A percentile compares a stretch with the other conserved stretches of the same genome.
These are phyloP conservation scores for Scedosporium dehoogii DNA, from an alignment of 2,329 filamentous ascomycete genomes.

Conservation along the genomic window DNA sequence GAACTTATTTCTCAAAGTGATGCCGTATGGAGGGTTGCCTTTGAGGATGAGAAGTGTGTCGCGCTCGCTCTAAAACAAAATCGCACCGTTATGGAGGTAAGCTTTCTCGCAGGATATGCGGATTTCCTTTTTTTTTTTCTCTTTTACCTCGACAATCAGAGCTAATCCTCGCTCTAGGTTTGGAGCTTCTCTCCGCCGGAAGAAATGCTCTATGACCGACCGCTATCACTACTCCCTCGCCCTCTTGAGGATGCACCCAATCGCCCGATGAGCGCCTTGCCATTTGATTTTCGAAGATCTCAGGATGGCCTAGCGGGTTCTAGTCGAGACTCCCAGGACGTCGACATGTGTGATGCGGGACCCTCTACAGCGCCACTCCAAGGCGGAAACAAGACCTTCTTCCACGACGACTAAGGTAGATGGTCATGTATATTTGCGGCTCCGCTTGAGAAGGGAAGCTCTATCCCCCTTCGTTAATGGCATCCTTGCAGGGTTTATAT, in stretches of 20 bases:
- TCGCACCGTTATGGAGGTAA: conserved; percentile 94
- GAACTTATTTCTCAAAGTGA: conserved; percentile 88
- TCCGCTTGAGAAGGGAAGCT: not conserved
- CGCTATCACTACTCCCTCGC: conserved; percentile 38
- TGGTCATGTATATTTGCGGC: not conserved
- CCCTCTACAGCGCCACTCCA: conserved; percentile 44
- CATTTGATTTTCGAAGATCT: conserved; percentile 30
- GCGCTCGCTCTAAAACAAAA: conserved; percentile 80
- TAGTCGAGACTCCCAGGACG: conserved; percentile 32
- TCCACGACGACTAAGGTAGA: conserved; percentile 31
- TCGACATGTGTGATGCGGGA: conserved; percentile 47
- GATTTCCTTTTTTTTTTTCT: not conserved
- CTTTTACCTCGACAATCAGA: not conserved
- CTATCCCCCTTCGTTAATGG: not conserved
- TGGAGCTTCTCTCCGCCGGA: conserved; percentile 91
- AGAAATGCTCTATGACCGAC: conserved; percentile 47
- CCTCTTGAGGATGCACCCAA: conserved; percentile 33
- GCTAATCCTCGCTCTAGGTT: conserved; percentile 47
- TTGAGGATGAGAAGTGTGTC: conserved; percentile 96
- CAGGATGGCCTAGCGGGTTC: conserved; percentile 19
- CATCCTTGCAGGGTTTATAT: not conserved
- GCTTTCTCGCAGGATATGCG: conserved; percentile 18
- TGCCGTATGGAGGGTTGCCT: conserved; percentile 94
- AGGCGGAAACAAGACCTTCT: conserved; percentile 37
- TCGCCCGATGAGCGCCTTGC: conserved; percentile 42